Base-by-base conservation (phyloP, 768 basidiomycete species). In the Mycena belliarum region DNA sequence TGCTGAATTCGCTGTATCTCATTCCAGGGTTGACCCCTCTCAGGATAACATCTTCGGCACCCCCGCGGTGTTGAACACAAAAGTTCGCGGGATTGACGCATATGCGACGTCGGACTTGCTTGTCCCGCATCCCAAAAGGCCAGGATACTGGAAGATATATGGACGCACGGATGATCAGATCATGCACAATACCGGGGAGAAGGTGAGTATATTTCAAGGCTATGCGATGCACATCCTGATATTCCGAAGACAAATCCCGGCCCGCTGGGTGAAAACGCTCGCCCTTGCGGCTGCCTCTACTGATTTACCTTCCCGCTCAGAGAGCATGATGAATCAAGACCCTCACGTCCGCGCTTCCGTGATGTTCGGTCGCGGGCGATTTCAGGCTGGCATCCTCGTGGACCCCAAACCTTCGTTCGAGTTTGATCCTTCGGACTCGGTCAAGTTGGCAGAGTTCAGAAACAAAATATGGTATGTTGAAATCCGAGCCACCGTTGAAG, bases 61-160 rank as follows among this genome's bases (percentile, higher is more conserved):
- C 15, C 69, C 68, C 4, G 24, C 54, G n/a, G 65, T 69, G 1
- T 56, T 71, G 43, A 82, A 82, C 60, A 48, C 69, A 11, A 61
- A 69, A 45, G 48, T 76, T 2, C 63, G 73, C 1, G 81, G 78
- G 3, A 60, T 63, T 18, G 66, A 69, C 21, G 78, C 74, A 12
- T 81, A 79, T 44, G 69, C 76, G 2, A 80, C 79, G 1, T 65
- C 70, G 0, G 82, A 82, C 63, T 42, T 82, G 2, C 67, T 83
- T 16, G 55, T 71, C 1, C 72, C 74, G 25, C 82, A 83, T 61
- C 78, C 82, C 0, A 73, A 72, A 0, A 75, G 72, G 26, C 55
- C 73, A 6, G 69, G 75, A 1, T 40, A 72, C 16, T 84, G 70
- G 72, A 73, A 63, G 49, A 63, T 82, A 40, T 64, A 61, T 35